phyloP scores from a whole-genome alignment of 2,329 filamentous ascomycete genomes.

The Monilinia vaccinii-corymbosi region DNA sequence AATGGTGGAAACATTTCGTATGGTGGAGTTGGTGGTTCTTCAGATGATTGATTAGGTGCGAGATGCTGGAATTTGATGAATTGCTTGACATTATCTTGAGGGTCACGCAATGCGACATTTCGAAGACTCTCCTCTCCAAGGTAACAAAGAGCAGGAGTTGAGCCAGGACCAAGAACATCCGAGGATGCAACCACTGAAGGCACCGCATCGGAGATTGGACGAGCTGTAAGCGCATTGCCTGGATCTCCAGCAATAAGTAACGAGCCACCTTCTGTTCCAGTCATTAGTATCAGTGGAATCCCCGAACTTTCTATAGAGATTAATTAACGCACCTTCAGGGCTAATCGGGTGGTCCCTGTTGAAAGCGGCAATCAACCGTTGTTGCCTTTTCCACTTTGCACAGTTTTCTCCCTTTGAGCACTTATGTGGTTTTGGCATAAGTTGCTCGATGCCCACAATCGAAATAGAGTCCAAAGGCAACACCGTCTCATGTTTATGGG shows the following conservation, averaged over 20 bases:
- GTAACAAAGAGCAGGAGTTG: constrained; percentile 53
- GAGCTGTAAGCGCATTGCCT: constrained; percentile 62
- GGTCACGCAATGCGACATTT: constrained; percentile 62
- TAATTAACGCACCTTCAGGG: constrained; percentile 27
- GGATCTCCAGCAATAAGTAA: constrained; percentile 73
- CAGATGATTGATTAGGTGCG: constrained; percentile 36
- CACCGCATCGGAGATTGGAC: constrained; percentile 64
- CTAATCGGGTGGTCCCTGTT: constrained; percentile 64
- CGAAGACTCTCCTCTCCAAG: constrained; percentile 68
- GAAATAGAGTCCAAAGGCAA: constrained; percentile 77
- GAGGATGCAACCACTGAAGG: constrained; percentile 87
- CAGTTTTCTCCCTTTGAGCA: constrained; percentile 85
- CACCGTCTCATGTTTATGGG: constrained; percentile 47
- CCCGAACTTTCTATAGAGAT: neutral
- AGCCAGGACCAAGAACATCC: constrained; percentile 69
- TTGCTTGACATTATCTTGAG: constrained; percentile 86
- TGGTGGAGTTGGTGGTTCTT: constrained; percentile 61
- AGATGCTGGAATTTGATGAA: constrained; percentile 80
- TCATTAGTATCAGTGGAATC: neutral
- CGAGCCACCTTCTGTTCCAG: constrained; percentile 41
- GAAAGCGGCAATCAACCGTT: constrained; percentile 66
- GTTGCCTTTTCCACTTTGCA: constrained; percentile 71
- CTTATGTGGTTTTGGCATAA: constrained; percentile 73
- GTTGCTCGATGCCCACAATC: constrained; percentile 85
- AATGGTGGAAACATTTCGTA: constrained; percentile 51